A percentile compares a stretch with the other conserved stretches of the same genome.
phyloP scores from a whole-genome alignment of 2,329 filamentous ascomycete species.

The Pezicula radicicola region DNA sequence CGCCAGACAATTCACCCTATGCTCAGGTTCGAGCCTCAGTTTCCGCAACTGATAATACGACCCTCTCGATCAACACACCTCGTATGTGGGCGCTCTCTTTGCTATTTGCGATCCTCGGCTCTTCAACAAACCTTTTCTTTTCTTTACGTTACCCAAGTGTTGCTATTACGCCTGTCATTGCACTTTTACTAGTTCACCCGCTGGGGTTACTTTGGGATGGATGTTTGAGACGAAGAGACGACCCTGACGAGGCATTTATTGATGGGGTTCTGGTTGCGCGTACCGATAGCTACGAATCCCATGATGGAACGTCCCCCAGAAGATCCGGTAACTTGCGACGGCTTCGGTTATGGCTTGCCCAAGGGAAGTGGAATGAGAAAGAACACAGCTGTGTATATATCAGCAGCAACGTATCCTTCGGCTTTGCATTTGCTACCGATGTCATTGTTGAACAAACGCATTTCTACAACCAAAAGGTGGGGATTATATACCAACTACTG shows the following conservation, averaged over 20 bases:
- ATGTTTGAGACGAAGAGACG: slow-evolving; percentile 57
- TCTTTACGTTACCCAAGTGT: slow-evolving; percentile 87
- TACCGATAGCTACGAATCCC: not conserved
- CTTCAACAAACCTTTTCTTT: slow-evolving; percentile 84
- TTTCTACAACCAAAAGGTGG: slow-evolving; percentile 81
- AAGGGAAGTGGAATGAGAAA: slow-evolving; percentile 83
- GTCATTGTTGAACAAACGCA: slow-evolving; percentile 88
- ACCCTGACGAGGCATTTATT: slow-evolving; percentile 52
- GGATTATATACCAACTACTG: slow-evolving; percentile 74
- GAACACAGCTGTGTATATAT: slow-evolving; percentile 88
- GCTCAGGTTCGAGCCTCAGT: slow-evolving; percentile 79
- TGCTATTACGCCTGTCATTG: slow-evolving; percentile 85
- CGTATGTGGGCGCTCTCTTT: slow-evolving; percentile 85
- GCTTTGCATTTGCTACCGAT: slow-evolving; percentile 85
- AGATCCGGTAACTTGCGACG: slow-evolving; percentile 27
- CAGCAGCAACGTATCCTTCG: slow-evolving; percentile 85
- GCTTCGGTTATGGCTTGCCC: slow-evolving; percentile 70
- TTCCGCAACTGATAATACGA: slow-evolving; percentile 69
- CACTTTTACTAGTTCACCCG: slow-evolving; percentile 79
- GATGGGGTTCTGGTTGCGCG: slow-evolving; percentile 38
- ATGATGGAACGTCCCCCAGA: slow-evolving; percentile 5
- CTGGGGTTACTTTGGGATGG: slow-evolving; percentile 79
- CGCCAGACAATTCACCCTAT: slow-evolving; percentile 71
- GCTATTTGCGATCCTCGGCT: slow-evolving; percentile 76
- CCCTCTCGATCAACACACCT: slow-evolving; percentile 81